phyloP scores from a whole-genome alignment of 2,329 filamentous ascomycete species.

The Rugonectria rugulosa region DNA sequence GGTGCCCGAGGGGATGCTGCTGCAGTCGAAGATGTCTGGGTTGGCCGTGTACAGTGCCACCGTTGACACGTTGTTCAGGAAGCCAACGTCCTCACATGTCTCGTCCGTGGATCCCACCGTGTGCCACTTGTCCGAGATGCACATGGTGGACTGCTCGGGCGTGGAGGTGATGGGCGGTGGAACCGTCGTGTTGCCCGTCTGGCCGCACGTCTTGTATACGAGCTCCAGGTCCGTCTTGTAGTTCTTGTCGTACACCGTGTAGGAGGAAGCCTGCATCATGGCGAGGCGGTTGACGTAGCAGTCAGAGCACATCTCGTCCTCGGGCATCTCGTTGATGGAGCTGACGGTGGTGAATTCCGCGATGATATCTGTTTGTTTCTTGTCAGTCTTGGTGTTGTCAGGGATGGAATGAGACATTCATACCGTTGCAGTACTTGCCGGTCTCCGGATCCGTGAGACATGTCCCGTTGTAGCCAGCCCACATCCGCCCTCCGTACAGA shows the following conservation, averaged over 20 bases:
- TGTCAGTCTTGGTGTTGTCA: conserved; percentile 1
- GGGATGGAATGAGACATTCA: neutral
- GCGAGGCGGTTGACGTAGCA: conserved; percentile 30
- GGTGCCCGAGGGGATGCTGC: neutral
- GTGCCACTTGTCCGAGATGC: neutral
- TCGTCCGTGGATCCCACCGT: neutral
- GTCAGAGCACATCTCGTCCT: conserved; percentile 32
- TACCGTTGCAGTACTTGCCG: conserved; percentile 29
- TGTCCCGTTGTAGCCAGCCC: conserved; percentile 30
- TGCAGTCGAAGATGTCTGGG: neutral
- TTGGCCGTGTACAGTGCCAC: too few relatives aligned
- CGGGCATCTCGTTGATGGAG: conserved; percentile 27
- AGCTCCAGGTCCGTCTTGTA: conserved; percentile 19
- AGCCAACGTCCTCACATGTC: neutral
- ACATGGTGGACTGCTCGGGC: neutral
- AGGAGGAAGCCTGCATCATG: conserved; percentile 36
- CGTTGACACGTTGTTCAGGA: too few relatives aligned
- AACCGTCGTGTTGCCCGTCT: neutral
- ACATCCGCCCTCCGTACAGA: conserved; percentile 14
- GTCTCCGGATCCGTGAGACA: conserved; percentile 26
- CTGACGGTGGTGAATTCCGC: conserved; percentile 24
- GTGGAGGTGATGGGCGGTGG: neutral
- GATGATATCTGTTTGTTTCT: conserved; percentile 21
- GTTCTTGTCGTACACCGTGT: conserved; percentile 31
- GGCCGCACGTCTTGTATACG: conserved; percentile 3